Evolutionary conservation across 2,329 filamentous ascomycete genomes (phyloP).

Genomic region (Thelonectria rubi): DNA sequence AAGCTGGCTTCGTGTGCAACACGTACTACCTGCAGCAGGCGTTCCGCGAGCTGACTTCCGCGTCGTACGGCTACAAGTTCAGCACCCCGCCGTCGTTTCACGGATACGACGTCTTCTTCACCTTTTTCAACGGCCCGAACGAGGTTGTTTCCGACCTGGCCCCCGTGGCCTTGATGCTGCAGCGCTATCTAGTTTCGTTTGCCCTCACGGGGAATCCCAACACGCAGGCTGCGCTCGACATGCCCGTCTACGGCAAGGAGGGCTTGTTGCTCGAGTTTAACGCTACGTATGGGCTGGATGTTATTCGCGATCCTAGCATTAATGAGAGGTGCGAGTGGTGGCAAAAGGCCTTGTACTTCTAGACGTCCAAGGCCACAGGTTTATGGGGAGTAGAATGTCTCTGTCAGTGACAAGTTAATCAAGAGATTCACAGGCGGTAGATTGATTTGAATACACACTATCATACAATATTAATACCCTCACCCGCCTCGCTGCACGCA

Average conservation of each 20-base stretch:
- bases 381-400: too few species aligned
- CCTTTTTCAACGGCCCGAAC: conserved; percentile 5
- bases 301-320: conserved; percentile 1
- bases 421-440: neutral
- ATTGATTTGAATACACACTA: neutral
- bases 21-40: conserved; percentile 5
- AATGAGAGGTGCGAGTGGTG: conserved; percentile 5
- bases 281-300: neutral
- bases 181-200: conserved; percentile 6
- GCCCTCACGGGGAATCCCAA: conserved; percentile 3
- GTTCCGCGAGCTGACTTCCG: neutral
- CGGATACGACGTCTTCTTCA: neutral
- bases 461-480: neutral
- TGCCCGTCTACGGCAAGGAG: neutral
- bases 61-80: conserved; percentile 2
- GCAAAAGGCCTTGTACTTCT: conserved; percentile 10
- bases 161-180: conserved; percentile 1
- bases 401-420: too few species aligned
- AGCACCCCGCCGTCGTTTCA: neutral
- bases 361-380: too few species aligned
- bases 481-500: neutral
- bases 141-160: neutral
- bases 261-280: conserved; percentile 3
- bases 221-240: neutral
- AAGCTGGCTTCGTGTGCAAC: conserved; percentile 4